Evolutionary conservation across 2,329 filamentous ascomycete genomes (phyloP).

Genomic region (Aspergillus flavus): DNA sequence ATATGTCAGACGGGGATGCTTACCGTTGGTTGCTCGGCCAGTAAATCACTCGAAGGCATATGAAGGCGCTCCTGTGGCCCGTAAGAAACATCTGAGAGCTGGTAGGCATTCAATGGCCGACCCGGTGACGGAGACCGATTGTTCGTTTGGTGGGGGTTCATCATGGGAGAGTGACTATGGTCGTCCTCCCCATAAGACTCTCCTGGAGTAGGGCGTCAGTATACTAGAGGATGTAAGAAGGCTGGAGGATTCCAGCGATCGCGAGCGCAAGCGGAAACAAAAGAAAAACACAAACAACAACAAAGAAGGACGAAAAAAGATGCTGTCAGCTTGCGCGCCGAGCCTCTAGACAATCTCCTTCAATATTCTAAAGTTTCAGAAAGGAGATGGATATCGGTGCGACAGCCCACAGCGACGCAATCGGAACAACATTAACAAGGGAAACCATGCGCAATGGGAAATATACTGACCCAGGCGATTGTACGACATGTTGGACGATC

Average conservation of each 20-base stretch:
- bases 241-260: background rate
- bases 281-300: background rate
- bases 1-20: slow-evolving; percentile 35
- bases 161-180: slow-evolving; percentile 38
- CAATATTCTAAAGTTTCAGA: slow-evolving; percentile 20
- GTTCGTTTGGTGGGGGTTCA: slow-evolving; percentile 58
- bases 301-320: background rate
- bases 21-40: slow-evolving; percentile 84
- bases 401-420: slow-evolving; percentile 16
- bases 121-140: slow-evolving; percentile 74
- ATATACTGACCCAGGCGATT: slow-evolving; percentile 69
- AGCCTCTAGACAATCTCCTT: background rate
- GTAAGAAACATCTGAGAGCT: slow-evolving; percentile 78
- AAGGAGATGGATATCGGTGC: slow-evolving; percentile 17
- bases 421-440: background rate
- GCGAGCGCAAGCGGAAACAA: background rate
- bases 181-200: slow-evolving; percentile 49
- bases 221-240: background rate
- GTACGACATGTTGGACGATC: slow-evolving; percentile 58
- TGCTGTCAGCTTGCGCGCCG: background rate
- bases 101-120: slow-evolving; percentile 75
- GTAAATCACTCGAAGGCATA: slow-evolving; percentile 72
- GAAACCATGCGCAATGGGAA: slow-evolving; percentile 19
- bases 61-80: slow-evolving; percentile 62
- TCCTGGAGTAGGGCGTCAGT: slow-evolving; percentile 32